These are phyloP conservation scores for Trametes pubescens DNA, from an alignment of 1,284 basidiomycete genomes.

Conservation along the genomic window DNA sequence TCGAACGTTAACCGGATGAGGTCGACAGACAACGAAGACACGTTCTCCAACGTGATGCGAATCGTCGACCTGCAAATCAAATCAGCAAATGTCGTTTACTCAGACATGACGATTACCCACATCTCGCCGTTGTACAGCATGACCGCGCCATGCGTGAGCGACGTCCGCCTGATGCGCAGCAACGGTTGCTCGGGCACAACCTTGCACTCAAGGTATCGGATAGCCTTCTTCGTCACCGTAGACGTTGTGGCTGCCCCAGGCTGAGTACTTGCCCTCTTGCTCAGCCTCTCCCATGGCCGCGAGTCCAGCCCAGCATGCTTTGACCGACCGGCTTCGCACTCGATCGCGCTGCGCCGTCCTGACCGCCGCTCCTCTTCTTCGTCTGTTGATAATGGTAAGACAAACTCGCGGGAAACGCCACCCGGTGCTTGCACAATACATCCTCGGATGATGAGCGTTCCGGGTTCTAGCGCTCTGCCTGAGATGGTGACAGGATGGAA, in stretches of 20 bases:
- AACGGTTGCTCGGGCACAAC: conserved; percentile 90
- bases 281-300: conserved; percentile 61
- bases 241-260: conserved; percentile 37
- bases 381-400: conserved; percentile 78
- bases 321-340: conserved; percentile 70
- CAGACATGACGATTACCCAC: conserved; percentile 47
- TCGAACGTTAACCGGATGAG: conserved; percentile 88
- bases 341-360: conserved; percentile 63
- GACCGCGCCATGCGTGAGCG: conserved; percentile 88
- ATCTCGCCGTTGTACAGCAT: conserved; percentile 95
- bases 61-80: conserved; percentile 70
- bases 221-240: conserved; percentile 46
- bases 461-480: conserved; percentile 72
- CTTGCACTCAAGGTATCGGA: conserved; percentile 72
- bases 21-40: conserved; percentile 83
- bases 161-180: conserved; percentile 85
- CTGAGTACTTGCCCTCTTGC: conserved; percentile 49
- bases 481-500: conserved; percentile 78
- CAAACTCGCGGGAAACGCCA: conserved; percentile 74
- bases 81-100: not conserved
- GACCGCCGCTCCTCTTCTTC: conserved; percentile 73
- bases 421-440: conserved; percentile 82
- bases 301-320: conserved; percentile 79
- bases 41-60: conserved; percentile 88
- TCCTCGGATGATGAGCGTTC: conserved; percentile 78